phyloP scores from a whole-genome alignment of 495 filamentous ascomycete genomes.

The Neurospora pannonica region DNA sequence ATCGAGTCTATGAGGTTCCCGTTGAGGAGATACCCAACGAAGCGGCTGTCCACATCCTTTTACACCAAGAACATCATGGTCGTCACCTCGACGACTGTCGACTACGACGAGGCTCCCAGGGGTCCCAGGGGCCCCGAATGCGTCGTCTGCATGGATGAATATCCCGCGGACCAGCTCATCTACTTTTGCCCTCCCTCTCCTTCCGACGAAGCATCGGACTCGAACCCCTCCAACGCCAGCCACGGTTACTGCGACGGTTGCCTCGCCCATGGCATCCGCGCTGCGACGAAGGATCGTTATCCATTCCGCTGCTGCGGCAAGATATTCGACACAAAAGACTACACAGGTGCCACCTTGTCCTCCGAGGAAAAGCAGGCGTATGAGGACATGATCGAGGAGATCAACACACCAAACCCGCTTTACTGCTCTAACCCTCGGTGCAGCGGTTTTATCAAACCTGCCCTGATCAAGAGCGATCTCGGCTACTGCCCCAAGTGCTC shows the following conservation, averaged over 20 bases:
- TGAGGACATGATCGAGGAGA: not conserved
- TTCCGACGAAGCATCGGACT: not conserved
- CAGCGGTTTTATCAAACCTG: not conserved
- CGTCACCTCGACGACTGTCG: not conserved
- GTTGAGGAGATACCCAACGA: not conserved
- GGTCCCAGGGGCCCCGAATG: not conserved
- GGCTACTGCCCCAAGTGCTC: not conserved
- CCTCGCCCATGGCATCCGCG: not conserved
- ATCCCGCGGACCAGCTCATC: not conserved
- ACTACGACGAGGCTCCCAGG: not conserved
- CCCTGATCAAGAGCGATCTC: not conserved
- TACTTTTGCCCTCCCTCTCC: not conserved
- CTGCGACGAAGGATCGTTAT: not conserved
- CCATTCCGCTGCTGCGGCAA: constrained; percentile 4
- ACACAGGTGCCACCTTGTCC: not conserved
- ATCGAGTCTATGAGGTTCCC: not conserved
- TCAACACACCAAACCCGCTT: not conserved
- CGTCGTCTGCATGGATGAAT: not conserved
- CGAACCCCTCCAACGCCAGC: not conserved
- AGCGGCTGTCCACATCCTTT: not conserved
- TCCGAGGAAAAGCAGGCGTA: not conserved
- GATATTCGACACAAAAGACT: not conserved
- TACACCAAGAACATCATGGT: not conserved
- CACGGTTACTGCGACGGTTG: constrained; percentile 4
- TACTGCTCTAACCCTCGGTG: not conserved